Percentiles rank a stretch among this genome's conserved stretches.
These are phyloP conservation scores for Globisporangium orthogonon DNA, from an alignment of 352 stramenopile species.

Conservation along the genomic window DNA sequence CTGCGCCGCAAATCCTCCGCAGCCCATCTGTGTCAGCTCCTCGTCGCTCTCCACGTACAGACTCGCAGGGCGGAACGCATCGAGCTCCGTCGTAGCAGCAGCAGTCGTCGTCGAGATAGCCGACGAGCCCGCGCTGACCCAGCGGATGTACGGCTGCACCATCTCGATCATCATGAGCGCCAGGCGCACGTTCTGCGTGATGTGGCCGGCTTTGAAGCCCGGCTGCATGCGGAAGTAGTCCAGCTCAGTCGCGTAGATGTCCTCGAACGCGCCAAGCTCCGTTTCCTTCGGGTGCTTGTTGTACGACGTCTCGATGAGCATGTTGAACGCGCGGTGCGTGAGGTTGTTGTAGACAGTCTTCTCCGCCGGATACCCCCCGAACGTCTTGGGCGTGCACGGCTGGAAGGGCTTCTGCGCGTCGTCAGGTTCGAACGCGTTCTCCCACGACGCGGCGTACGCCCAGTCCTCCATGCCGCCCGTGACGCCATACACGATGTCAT, in stretches of 20 bases:
- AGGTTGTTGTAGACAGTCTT: constrained; percentile 93
- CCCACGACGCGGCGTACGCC: constrained; percentile 91
- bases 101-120: no score
- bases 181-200: constrained; percentile 94
- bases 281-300: constrained; percentile 76
- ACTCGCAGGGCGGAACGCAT: constrained; percentile 34
- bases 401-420: constrained; percentile 39
- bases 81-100: constrained; percentile 7
- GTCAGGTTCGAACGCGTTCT: constrained; percentile 43
- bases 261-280: constrained; percentile 65
- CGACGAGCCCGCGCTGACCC: constrained; percentile 33
- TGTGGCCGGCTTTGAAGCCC: constrained; percentile 79
- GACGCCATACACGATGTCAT: constrained; percentile 96
- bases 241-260: constrained; percentile 61
- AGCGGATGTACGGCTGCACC: constrained; percentile 91
- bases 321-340: constrained; percentile 93
- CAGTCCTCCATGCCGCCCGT: constrained; percentile 98
- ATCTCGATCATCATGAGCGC: constrained; percentile 93
- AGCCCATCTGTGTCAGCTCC: constrained; percentile 48
- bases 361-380: constrained; percentile 83
- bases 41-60: constrained; percentile 33
- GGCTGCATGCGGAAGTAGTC: constrained; percentile 44
- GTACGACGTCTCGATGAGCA: constrained; percentile 95
- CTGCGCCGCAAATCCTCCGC: constrained; percentile 28
- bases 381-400: constrained; percentile 82